These are phyloP conservation scores for Coniochaeta sp. DNA, from an alignment of 2,329 filamentous ascomycete species.

Conservation along the genomic window DNA sequence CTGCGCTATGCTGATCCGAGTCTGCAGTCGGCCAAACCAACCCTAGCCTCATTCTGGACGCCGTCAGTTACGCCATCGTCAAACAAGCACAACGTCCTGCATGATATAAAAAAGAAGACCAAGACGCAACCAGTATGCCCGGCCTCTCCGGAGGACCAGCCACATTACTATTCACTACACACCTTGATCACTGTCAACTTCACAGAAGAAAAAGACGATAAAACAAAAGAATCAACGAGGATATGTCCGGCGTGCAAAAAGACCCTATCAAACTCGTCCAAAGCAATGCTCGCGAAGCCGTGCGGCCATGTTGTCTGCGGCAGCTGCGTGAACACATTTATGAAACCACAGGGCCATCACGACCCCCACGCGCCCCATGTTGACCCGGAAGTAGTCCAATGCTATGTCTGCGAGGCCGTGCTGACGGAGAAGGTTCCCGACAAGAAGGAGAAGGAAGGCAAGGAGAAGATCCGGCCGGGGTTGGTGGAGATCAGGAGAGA, in stretches of 20 bases:
- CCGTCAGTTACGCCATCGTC: slow-evolving; percentile 71
- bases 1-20: slow-evolving; percentile 3
- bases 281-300: slow-evolving; percentile 74
- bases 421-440: slow-evolving; percentile 42
- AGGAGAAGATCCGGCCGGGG: slow-evolving; percentile 53
- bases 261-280: slow-evolving; percentile 70
- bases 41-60: slow-evolving; percentile 86
- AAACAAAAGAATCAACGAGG: slow-evolving; percentile 30
- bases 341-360: slow-evolving; percentile 48
- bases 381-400: slow-evolving; percentile 45
- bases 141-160: slow-evolving; percentile 55
- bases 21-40: slow-evolving; percentile 51
- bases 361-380: slow-evolving; percentile 54
- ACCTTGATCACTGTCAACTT: slow-evolving; percentile 71
- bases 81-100: slow-evolving; percentile 48
- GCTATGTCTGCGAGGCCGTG: slow-evolving; percentile 82
- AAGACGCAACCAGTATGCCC: slow-evolving; percentile 73
- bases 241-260: slow-evolving; percentile 84
- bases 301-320: slow-evolving; percentile 91
- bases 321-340: slow-evolving; percentile 76
- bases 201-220: slow-evolving; percentile 56
- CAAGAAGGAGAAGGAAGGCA: slow-evolving; percentile 34
- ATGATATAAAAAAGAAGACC: slow-evolving; percentile 48
- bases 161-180: slow-evolving; percentile 73
- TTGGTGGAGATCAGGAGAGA: slow-evolving; percentile 46